These are phyloP conservation scores for Echium plantagineum DNA, from an alignment of 257 asterid genomes.

Conservation along the genomic window DNA sequence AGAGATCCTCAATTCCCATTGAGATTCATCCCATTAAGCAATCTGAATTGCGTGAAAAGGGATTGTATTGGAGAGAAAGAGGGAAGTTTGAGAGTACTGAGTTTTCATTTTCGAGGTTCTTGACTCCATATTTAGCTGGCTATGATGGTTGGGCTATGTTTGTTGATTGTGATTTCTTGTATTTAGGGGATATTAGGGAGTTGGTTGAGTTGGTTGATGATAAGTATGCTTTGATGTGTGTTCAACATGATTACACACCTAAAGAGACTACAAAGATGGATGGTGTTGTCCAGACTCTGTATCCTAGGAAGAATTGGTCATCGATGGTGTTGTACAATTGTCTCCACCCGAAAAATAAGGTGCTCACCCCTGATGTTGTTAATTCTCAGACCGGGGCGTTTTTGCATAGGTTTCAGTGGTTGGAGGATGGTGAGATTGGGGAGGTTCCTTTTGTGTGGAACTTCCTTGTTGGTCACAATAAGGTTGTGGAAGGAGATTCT, in stretches of 20 bases:
- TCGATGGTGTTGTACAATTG: slow-evolving; percentile 86
- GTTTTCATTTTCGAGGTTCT: slow-evolving; percentile 67
- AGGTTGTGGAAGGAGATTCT: slow-evolving; percentile 50
- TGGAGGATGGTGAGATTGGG: slow-evolving; percentile 66
- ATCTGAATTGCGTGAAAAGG: slow-evolving; percentile 47
- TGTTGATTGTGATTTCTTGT: slow-evolving; percentile 78
- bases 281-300: slow-evolving; percentile 71
- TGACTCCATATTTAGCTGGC: slow-evolving; percentile 53
- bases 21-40: slow-evolving; percentile 67
- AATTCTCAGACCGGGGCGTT: slow-evolving; percentile 68
- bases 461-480: slow-evolving; percentile 69
- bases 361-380: slow-evolving; percentile 60
- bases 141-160: slow-evolving; percentile 83
- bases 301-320: slow-evolving; percentile 93
- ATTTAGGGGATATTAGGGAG: slow-evolving; percentile 54
- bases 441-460: slow-evolving; percentile 83
- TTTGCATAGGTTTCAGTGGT: slow-evolving; percentile 80
- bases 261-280: slow-evolving; percentile 85
- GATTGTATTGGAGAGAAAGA: slow-evolving; percentile 71
- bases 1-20: slow-evolving; percentile 64
- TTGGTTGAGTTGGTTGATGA: slow-evolving; percentile 46
- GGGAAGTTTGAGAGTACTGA: slow-evolving; percentile 79
- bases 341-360: slow-evolving; percentile 50
- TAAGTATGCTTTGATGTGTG: slow-evolving; percentile 70
- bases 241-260: slow-evolving; percentile 74